Conservation (phyloP, 169 alveolate genomes). For the Cryptosporidium canis region DNA sequence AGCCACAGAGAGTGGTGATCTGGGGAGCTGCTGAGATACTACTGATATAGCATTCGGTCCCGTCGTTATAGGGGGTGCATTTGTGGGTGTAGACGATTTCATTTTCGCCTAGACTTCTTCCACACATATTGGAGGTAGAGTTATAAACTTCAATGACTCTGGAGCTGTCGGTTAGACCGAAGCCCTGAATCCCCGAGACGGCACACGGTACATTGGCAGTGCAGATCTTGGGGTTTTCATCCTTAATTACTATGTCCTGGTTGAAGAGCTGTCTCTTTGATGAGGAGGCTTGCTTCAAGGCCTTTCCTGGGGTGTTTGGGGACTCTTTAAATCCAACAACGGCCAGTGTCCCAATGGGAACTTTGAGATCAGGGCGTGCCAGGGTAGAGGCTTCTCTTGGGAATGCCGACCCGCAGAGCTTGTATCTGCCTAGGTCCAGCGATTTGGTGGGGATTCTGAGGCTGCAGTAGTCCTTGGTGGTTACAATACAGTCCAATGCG, state of each 20-base stretch:
- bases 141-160: conserved; percentile 41
- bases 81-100: conserved; percentile 10
- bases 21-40: conserved; percentile 17
- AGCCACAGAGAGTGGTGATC: conserved; percentile 50
- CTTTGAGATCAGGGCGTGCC: not conserved
- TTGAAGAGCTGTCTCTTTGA: not conserved
- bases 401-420: conserved; percentile 34
- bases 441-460: not conserved
- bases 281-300: not conserved
- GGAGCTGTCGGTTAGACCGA: conserved; percentile 19
- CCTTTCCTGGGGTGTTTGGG: not conserved
- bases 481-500: not conserved
- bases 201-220: conserved; percentile 67
- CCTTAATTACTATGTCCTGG: not conserved
- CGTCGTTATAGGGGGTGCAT: conserved; percentile 29
- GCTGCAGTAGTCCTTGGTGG: not conserved
- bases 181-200: conserved; percentile 31
- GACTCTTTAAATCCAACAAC: conserved; percentile 42
- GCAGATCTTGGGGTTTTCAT: conserved; percentile 11
- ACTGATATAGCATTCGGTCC: conserved; percentile 36
- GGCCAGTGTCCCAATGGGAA: conserved; percentile 25
- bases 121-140: conserved; percentile 10
- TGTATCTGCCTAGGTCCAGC: conserved; percentile 15
- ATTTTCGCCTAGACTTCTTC: not conserved
- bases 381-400: not conserved